Evolutionary conservation across 306 rosid species (phyloP).

Genomic region (Luffa aegyptiaca): DNA sequence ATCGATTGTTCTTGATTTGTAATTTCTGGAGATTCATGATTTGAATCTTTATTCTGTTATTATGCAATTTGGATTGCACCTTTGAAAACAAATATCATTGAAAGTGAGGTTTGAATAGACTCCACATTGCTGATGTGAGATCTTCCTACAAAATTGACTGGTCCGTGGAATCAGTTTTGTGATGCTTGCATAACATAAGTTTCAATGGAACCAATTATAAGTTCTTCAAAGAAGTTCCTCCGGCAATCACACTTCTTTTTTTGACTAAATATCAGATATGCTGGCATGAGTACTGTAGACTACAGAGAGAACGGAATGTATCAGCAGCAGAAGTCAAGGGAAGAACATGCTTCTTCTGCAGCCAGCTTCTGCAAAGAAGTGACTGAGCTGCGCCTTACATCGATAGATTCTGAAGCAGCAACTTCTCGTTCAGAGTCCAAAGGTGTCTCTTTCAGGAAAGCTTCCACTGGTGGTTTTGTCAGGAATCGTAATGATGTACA

Average conservation of each 20-base stretch:
- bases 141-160: background rate
- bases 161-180: background rate
- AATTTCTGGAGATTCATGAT: background rate
- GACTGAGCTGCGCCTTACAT: slow-evolving; percentile 19
- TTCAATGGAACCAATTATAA: background rate
- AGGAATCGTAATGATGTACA: slow-evolving; percentile 25
- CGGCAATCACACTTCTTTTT: background rate
- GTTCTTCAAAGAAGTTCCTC: background rate
- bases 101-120: background rate
- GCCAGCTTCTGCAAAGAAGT: slow-evolving; percentile 28
- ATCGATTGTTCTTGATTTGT: background rate
- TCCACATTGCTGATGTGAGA: background rate
- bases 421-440: slow-evolving; percentile 23
- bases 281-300: slow-evolving; percentile 2
- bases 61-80: background rate
- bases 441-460: slow-evolving; percentile 23
- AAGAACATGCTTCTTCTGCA: slow-evolving; percentile 22
- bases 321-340: slow-evolving; percentile 13
- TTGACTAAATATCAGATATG: slow-evolving; percentile 12
- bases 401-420: slow-evolving; percentile 19
- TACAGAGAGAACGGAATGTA: slow-evolving; percentile 6
- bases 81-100: background rate
- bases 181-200: background rate
- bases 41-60: background rate
- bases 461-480: slow-evolving; percentile 16